phyloP scores from a whole-genome alignment of 768 basidiomycete species.

The Xanthoconium purpureum region DNA sequence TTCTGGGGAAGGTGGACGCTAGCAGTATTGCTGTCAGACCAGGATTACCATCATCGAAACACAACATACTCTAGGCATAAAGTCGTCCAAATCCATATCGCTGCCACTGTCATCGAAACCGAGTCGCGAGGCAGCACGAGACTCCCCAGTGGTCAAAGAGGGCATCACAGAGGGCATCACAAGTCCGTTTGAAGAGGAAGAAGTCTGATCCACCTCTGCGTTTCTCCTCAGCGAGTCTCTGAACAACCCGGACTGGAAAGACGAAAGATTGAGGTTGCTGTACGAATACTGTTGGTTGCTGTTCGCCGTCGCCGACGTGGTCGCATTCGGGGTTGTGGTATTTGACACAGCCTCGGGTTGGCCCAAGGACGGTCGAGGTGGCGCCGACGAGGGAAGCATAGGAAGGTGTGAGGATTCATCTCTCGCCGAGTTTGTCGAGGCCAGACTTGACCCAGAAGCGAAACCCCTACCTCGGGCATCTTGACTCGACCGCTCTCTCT shows the following conservation, averaged over 20 bases:
- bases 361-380: conserved; percentile 4
- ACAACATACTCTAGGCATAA: conserved; percentile 12
- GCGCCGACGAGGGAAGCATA: not conserved
- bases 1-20: conserved; percentile 27
- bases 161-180: not conserved
- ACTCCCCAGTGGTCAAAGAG: conserved; percentile 5
- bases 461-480: conserved; percentile 17
- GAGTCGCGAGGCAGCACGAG: conserved; percentile 12
- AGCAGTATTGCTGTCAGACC: conserved; percentile 2
- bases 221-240: conserved; percentile 32
- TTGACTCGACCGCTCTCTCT: conserved; percentile 14
- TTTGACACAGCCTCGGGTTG: conserved; percentile 6
- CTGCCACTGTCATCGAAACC: conserved; percentile 27
- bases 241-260: conserved; percentile 33
- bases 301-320: conserved; percentile 1
- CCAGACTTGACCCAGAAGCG: conserved; percentile 8
- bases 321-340: not conserved
- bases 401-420: conserved; percentile 12
- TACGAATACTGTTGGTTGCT: conserved; percentile 26
- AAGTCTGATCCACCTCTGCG: conserved; percentile 20
- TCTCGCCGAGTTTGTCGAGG: conserved; percentile 17
- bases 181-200: conserved; percentile 12
- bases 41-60: not conserved
- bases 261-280: conserved; percentile 28
- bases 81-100: conserved; percentile 27